Evolutionary conservation across 2,329 filamentous ascomycete species (phyloP), one percentile per base, ranked within the genome.

Genomic region (Fonsecaea erecta): DNA sequence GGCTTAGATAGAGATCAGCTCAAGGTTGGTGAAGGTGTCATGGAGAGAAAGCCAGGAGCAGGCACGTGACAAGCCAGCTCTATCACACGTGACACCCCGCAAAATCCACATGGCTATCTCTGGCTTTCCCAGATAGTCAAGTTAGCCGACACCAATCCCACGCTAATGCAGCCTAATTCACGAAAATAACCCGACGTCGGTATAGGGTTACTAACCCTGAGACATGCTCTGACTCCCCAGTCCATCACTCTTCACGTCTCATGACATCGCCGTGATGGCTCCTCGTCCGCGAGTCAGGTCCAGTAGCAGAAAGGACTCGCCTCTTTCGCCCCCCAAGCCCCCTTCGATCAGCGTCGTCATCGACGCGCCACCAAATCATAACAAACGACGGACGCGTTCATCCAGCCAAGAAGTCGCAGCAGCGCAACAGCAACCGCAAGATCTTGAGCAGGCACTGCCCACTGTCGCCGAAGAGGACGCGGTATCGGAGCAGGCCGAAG

Each of bases 141-240:
- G 18, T 48, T 48, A 48, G 43, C 43, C 43, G 43, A 24, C 34
- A 16, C 40, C 56, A 48, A 59, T 24, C 21, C 40, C 30, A 46
- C 30, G 21, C 32, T 26, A 34, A 35, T 28, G 28, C 63, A 62
- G 34, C 63, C 40, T 46, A 58, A 32, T 32, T 53, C 48, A 28
- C 26, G 51, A 14, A 18, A n/a, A n/a, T n/a, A n/a, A 28, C 30
- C n/a, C 57, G 12, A 30, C 14, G n/a, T 16, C 56, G n/a, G 14
- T 57, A 43, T 46, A 67, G 66, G 66, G 64, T 66, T 55, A 62
- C 8, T 57, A 68, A 68, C 66, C 64, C 66, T 68, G 66, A 40
- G 48, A 48, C 8, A 32, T 18, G 34, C 12, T 51, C 12, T 52
- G n/a, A 9, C 14, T 60, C 46, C 55, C 8, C 30, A 32, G n/a